Percentiles rank a stretch among this genome's conserved stretches.
Conservation (phyloP, 2,329 filamentous ascomycete genomes). For the Pseudohalonectria lignicola region DNA sequence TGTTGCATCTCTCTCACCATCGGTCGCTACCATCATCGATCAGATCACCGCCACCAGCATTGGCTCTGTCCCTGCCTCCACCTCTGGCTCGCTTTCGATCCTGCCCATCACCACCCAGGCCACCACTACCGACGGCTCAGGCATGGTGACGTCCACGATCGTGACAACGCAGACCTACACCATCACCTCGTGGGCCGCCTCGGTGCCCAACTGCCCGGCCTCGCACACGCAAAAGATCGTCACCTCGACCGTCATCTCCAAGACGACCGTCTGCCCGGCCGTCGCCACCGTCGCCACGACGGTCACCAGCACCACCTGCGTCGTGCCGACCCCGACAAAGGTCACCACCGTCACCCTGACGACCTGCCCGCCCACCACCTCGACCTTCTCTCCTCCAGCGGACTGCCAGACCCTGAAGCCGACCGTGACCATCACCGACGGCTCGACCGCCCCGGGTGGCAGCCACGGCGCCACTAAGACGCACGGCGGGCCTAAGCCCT, state of each 20-base stretch:
- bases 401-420: constrained; percentile 5
- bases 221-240: constrained; percentile 14
- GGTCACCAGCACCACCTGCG: constrained; percentile 1
- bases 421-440: constrained; percentile 8
- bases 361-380: constrained; percentile 10
- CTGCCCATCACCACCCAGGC: neutral
- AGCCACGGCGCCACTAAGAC: neutral
- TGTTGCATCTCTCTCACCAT: neutral
- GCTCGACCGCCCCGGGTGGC: constrained; percentile 2
- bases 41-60: neutral
- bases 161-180: constrained; percentile 15
- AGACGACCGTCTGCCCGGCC: constrained; percentile 15
- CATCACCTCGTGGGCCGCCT: constrained; percentile 16
- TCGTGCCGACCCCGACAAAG: constrained; percentile 4
- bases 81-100: neutral
- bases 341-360: constrained; percentile 11
- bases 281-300: constrained; percentile 5
- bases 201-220: constrained; percentile 18
- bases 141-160: constrained; percentile 11
- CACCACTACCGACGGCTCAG: neutral
- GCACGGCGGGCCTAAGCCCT: neutral
- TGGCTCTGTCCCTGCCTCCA: neutral
- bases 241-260: constrained; percentile 12
- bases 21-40: neutral
- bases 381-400: constrained; percentile 11